Evolutionary conservation across 2,329 filamentous ascomycete species (phyloP), one percentile per base, ranked within the genome.

Genomic region (Cladosporium sp.): DNA sequence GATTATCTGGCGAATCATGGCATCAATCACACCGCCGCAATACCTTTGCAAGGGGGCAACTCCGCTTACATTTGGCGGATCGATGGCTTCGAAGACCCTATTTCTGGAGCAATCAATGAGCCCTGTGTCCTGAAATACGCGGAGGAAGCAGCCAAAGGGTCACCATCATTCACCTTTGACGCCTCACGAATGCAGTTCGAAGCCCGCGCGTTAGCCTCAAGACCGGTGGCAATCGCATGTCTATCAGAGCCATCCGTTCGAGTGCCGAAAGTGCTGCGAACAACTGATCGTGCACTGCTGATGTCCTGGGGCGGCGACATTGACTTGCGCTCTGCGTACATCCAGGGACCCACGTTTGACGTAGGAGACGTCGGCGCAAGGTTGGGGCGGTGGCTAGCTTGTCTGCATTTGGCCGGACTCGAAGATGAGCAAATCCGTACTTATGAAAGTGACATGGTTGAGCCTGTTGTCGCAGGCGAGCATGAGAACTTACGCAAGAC

Each of bases 1-100:
- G 47, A 41, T 2, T 53, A 50, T 11, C 47, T 53, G 20, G 30
- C 47, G 25, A 50, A 9, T 7, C 18, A 53, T 16, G 22, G 46
- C 18, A 36, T 53, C 7, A 36, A 43, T 27, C 50, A 36, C 42
- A 36, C 25, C 9, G 32, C 38, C 11, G 51, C 51, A 2, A 50
- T 35, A 25, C 46, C 51, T 6, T n/a, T 53, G 30, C 39, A 49
- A 46, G 51, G 51, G 18, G 51, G 51, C 12, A 29, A 42, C 29
- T 50, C 51, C 13, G 46, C 47, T n/a, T 53, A 53, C 33, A 43
- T 50, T 12, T 53, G 51, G 51, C 36, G 48, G n/a, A 18, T 50
- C 4, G 51, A 50, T 25, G 51, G 41, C 35, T 49, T 39, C 6
- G n/a, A 36, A 27, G 22, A 15, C 18, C 12, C 13, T 12, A 12